Conservation (phyloP, 2,329 filamentous ascomycete species). For the Aureobasidium sp. region DNA sequence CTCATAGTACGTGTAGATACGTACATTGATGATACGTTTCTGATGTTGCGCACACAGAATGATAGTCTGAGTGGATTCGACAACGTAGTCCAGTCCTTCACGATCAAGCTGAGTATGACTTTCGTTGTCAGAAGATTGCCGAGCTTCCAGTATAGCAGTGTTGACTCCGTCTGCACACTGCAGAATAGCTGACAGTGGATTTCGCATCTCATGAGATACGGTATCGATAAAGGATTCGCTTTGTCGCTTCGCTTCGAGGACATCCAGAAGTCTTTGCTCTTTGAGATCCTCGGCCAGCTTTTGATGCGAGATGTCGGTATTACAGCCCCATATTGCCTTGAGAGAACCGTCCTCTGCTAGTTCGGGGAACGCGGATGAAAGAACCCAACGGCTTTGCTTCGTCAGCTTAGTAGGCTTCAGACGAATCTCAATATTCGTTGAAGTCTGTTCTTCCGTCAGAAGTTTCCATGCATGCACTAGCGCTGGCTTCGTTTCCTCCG, state of each 20-base stretch:
- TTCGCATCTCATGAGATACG: constrained; percentile 32
- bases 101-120: constrained; percentile 19
- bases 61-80: constrained; percentile 22
- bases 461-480: neutral
- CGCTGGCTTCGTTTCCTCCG: neutral
- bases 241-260: constrained; percentile 20
- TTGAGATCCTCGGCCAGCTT: constrained; percentile 23
- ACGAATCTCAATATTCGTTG: neutral
- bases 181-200: constrained; percentile 34
- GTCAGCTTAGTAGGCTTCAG: neutral
- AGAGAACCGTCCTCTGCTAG: constrained; percentile 3
- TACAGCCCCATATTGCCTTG: constrained; percentile 9
- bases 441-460: neutral
- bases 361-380: constrained; percentile 16
- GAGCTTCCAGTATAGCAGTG: constrained; percentile 37
- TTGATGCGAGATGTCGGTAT: constrained; percentile 16
- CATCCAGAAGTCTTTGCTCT: constrained; percentile 15
- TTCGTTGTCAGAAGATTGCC: constrained; percentile 33
- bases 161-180: constrained; percentile 37
- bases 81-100: constrained; percentile 35
- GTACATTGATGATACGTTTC: constrained; percentile 7
- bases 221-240: constrained; percentile 20
- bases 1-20: neutral
- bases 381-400: neutral
- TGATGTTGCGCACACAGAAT: constrained; percentile 24